Evolutionary conservation across 2,329 filamentous ascomycete species (phyloP).

Genomic region (Fusarium humuli): DNA sequence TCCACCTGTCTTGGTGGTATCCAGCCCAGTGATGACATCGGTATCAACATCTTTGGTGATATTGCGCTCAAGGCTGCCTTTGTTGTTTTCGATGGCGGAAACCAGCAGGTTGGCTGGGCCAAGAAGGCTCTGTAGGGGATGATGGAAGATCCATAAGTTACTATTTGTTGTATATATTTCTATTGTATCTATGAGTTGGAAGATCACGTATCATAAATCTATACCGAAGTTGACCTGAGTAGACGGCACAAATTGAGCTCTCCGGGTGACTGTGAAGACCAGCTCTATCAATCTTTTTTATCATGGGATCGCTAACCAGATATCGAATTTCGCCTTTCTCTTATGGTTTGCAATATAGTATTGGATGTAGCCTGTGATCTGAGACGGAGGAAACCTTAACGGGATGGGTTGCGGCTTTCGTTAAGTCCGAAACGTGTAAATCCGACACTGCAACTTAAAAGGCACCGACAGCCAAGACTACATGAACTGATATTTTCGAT

Average conservation of each 20-base stretch:
- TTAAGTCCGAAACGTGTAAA: neutral
- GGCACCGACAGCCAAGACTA: neutral
- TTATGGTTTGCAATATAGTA: accelerated
- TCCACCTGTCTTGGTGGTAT: conserved; percentile 75
- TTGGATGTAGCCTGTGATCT: neutral
- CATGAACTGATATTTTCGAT: too few species aligned
- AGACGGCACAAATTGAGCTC: neutral
- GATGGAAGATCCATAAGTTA: neutral
- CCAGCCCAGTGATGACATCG: conserved; percentile 62
- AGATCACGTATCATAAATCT: neutral
- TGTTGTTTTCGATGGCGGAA: conserved; percentile 63
- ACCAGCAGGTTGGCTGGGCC: conserved; percentile 40
- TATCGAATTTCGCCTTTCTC: accelerated
- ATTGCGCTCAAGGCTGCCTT: conserved; percentile 72
- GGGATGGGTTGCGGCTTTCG: neutral
- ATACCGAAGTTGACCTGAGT: neutral
- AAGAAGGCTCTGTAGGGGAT: conserved; percentile 23
- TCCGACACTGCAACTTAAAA: neutral
- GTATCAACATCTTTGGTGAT: conserved; percentile 71
- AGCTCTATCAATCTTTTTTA: too few species aligned
- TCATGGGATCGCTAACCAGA: too few species aligned
- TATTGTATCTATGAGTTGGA: neutral
- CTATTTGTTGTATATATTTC: neutral
- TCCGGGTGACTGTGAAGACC: neutral
- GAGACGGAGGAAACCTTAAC: neutral